Base-by-base conservation (phyloP, 139 green algal species). In the Volvox africanus region DNA sequence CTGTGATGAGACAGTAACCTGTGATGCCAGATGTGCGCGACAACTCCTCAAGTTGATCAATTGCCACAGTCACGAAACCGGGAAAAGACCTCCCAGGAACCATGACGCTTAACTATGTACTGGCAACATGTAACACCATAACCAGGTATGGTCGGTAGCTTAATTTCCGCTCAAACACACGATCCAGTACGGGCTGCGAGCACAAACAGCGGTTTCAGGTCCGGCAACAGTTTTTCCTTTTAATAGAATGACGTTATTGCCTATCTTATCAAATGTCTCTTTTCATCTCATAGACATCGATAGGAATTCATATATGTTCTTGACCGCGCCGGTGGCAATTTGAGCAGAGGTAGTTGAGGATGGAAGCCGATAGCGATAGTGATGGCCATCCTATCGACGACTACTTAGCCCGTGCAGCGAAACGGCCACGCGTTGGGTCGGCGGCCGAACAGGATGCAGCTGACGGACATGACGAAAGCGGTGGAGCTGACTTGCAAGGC, bases 1-100 rank as follows among this genome's bases (percentile, higher is more conserved):
- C 86, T 28, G 86, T 90, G 1, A 90, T 90, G 0, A 90, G 30
- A 20, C 37, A 71, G n/a, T 82, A 82, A 19, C 84, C 84, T 26
- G 84, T 89, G 2, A 89, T 21, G 16, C 84, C 84, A 22, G 16
- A 71, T 1, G 26, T 82, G 5, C n/a, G 17, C 22, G 18, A 30
- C 21, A 88, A 33, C 2, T 28, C 26, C 33, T 88, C 83, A n/a
- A 88, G 36, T 3, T 88, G 83, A 18, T 88, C 82, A 14, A 79
- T 35, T 19, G 82, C 82, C 35, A 88, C 65, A 13, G 65, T 37
- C 9, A 88, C 65, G 36, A 88, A 87, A 2, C 82, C 82, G 0
- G 82, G 82, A 21, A 87, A 87, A 22, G 55, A 55, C 24, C 79
- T 84, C 33, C 26, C 71, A 18, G 71, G 28, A 33, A 79, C 20